phyloP scores from a whole-genome alignment of 495 filamentous ascomycete species.

The Penicillium mononematosum region DNA sequence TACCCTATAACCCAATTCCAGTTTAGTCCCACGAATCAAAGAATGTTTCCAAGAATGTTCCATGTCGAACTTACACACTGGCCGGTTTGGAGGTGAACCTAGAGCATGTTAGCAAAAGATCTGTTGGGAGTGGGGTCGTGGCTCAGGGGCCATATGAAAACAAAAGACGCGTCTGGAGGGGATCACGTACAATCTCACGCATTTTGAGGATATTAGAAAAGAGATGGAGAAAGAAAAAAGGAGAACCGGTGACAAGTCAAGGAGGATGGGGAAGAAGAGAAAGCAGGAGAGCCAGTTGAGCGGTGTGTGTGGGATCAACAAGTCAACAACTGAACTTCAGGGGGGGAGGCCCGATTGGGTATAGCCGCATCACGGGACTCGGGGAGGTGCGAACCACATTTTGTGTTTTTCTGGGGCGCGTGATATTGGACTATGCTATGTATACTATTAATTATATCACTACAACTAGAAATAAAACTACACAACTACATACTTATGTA shows the following conservation, averaged over 20 bases:
- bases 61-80: constrained; percentile 74
- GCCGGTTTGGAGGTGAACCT: constrained; percentile 99
- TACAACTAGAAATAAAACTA: neutral
- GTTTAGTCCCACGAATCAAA: constrained; percentile 28
- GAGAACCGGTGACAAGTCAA: constrained; percentile 13
- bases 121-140: constrained; percentile 40
- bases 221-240: constrained; percentile 15
- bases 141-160: constrained; percentile 39
- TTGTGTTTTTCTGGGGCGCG: constrained; percentile 10
- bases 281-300: constrained; percentile 26
- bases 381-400: constrained; percentile 36
- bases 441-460: neutral
- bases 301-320: constrained; percentile 44
- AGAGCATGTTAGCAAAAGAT: constrained; percentile 37
- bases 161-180: constrained; percentile 39
- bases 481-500: no score
- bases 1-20: constrained; percentile 63
- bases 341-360: constrained; percentile 27
- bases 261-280: constrained; percentile 31
- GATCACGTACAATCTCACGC: constrained; percentile 87
- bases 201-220: constrained; percentile 58
- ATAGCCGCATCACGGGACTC: constrained; percentile 33
- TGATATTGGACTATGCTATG: neutral
- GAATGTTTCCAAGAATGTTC: constrained; percentile 14
- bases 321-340: constrained; percentile 31